A percentile compares a stretch with the other conserved stretches of the same genome.
Evolutionary conservation across 441 rosid genomes (phyloP).

Genomic region (Erysimum cheiri): DNA sequence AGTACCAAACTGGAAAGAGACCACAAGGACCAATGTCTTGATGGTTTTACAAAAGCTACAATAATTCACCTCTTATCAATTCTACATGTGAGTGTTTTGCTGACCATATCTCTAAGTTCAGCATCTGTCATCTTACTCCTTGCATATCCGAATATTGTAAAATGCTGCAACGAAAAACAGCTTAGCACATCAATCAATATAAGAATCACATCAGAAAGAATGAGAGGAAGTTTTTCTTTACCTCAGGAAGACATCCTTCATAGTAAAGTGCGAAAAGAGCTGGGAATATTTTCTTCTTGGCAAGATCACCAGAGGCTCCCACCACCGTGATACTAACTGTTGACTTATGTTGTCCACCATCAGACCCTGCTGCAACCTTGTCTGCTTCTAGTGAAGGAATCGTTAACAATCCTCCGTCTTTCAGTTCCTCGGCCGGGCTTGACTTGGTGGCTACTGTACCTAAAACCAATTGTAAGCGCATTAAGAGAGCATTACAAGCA

Average conservation of each 20-base stretch:
- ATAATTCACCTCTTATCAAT: constrained; percentile 80
- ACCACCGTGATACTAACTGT: constrained; percentile 88
- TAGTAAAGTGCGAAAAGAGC: constrained; percentile 96
- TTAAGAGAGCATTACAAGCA: background rate
- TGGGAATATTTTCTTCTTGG: constrained; percentile 97
- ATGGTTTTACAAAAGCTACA: background rate
- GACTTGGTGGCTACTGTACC: constrained; percentile 60
- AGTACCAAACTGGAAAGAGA: constrained; percentile 20
- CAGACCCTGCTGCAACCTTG: constrained; percentile 42
- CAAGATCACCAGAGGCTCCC: constrained; percentile 99
- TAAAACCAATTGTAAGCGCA: constrained; percentile 36
- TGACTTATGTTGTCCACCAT: constrained; percentile 49
- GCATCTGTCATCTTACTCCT: constrained; percentile 94
- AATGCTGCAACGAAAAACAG: constrained; percentile 58
- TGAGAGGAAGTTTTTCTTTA: constrained; percentile 55
- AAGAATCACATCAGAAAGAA: constrained; percentile 46
- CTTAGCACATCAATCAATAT: constrained; percentile 15
- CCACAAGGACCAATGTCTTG: constrained; percentile 1
- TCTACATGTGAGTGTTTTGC: constrained; percentile 90
- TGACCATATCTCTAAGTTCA: constrained; percentile 86
- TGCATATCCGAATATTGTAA: constrained; percentile 87
- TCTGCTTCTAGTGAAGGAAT: constrained; percentile 42
- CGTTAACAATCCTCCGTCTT: constrained; percentile 52
- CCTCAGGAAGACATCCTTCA: constrained; percentile 93
- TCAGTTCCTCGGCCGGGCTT: constrained; percentile 48